Evolutionary conservation across 2,329 filamentous ascomycete genomes (phyloP).

Genomic region (Zymoseptoria tritici): DNA sequence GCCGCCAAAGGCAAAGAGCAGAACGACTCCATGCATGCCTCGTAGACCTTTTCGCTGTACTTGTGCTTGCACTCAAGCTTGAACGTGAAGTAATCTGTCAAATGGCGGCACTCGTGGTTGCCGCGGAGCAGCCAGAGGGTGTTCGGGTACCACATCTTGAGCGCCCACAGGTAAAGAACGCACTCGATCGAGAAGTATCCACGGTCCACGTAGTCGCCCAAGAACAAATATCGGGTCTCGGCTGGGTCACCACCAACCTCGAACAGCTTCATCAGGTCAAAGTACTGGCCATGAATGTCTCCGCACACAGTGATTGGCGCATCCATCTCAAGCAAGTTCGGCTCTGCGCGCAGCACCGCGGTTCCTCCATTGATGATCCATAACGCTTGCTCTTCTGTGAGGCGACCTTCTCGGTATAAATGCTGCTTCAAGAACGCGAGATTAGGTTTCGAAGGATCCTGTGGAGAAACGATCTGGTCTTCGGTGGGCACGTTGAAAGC

Average conservation of each 20-base stretch:
- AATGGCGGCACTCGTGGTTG: constrained; percentile 96
- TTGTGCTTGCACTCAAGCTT: constrained; percentile 99
- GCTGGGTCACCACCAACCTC: constrained; percentile 95
- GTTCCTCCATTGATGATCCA: constrained; percentile 89
- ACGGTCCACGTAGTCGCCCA: constrained; percentile 96
- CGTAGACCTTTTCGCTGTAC: constrained; percentile 92
- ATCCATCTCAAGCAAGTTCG: constrained; percentile 98
- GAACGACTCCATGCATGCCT: constrained; percentile 98
- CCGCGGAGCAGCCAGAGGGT: constrained; percentile 93
- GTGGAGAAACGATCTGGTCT: constrained; percentile 87
- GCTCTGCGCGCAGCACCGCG: constrained; percentile 79
- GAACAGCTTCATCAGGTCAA: constrained; percentile 98
- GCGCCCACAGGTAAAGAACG: constrained; percentile 91
- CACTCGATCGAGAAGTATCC: constrained; percentile 99
- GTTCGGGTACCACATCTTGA: constrained; percentile 99
- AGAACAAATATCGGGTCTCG: constrained; percentile 92
- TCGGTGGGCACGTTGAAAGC: constrained; percentile 88
- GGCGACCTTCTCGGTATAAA: constrained; percentile 91
- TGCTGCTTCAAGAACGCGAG: constrained; percentile 95
- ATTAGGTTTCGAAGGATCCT: constrained; percentile 80
- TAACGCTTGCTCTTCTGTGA: constrained; percentile 94
- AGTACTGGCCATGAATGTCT: constrained; percentile 98
- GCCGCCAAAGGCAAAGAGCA: constrained; percentile 87
- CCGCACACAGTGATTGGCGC: constrained; percentile 97
- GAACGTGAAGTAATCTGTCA: constrained; percentile 99